Evolutionary conservation across 768 basidiomycete species (phyloP).

Genomic region (Ephemerocybe angulata): DNA sequence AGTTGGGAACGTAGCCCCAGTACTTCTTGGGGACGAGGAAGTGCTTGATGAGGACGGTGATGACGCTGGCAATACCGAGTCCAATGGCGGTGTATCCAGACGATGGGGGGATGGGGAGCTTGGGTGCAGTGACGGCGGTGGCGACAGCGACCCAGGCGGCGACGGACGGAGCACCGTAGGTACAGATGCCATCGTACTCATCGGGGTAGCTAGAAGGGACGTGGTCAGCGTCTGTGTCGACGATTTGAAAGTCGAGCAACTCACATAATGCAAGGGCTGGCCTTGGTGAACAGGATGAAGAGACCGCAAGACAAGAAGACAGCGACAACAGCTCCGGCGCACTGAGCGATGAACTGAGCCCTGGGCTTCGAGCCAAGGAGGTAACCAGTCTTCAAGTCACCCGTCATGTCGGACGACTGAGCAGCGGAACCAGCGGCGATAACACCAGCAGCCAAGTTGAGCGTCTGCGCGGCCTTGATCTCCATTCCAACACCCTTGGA

Average conservation of each 20-base stretch:
- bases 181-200: slow-evolving; percentile 33
- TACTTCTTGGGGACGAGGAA: slow-evolving; percentile 47
- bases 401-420: slow-evolving; percentile 61
- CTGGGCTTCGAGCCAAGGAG: slow-evolving; percentile 61
- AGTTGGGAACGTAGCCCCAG: slow-evolving; percentile 50
- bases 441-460: slow-evolving; percentile 52
- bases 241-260: slow-evolving; percentile 9
- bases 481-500: slow-evolving; percentile 42
- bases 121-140: slow-evolving; percentile 44
- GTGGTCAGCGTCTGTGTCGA: background rate
- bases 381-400: slow-evolving; percentile 69
- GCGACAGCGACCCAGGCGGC: slow-evolving; percentile 57
- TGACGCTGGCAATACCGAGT: slow-evolving; percentile 41
- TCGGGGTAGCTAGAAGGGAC: slow-evolving; percentile 22
- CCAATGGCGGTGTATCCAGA: slow-evolving; percentile 42
- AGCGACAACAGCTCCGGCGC: slow-evolving; percentile 55
- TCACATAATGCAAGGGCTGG: slow-evolving; percentile 57
- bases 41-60: slow-evolving; percentile 44
- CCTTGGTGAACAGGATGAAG: slow-evolving; percentile 60
- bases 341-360: slow-evolving; percentile 60
- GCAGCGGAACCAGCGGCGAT: slow-evolving; percentile 54
- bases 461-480: slow-evolving; percentile 33
- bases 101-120: slow-evolving; percentile 33
- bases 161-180: slow-evolving; percentile 55
- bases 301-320: slow-evolving; percentile 57